These are phyloP conservation scores for Glaciozyma martinii DNA, from an alignment of 768 basidiomycete species.

Conservation along the genomic window DNA sequence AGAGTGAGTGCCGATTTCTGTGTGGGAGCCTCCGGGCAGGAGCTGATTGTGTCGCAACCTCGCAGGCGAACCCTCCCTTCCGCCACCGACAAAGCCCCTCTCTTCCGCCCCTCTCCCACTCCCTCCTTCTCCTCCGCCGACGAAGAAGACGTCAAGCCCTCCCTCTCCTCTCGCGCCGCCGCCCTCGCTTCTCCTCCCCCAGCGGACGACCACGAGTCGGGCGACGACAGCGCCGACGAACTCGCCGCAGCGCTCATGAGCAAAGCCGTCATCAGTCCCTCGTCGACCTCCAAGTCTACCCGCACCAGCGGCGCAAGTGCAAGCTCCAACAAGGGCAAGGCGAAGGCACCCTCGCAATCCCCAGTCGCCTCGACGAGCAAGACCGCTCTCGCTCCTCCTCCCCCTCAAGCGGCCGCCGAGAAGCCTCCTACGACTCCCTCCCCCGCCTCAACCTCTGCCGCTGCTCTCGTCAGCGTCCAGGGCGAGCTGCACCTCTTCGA, in stretches of 20 bases:
- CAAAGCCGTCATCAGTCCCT: slow-evolving; percentile 17
- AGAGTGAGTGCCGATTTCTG: slow-evolving; percentile 49
- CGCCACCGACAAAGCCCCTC: slow-evolving; percentile 18
- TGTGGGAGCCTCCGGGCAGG: no score
- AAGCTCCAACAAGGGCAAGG: slow-evolving; percentile 16
- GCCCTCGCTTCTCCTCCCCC: neutral
- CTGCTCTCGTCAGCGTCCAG: slow-evolving; percentile 20
- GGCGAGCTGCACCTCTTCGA: slow-evolving; percentile 45
- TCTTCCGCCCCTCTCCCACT: slow-evolving; percentile 22
- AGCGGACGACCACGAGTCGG: neutral
- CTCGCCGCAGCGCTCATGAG: slow-evolving; percentile 30
- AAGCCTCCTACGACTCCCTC: slow-evolving; percentile 21
- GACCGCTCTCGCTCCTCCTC: neutral
- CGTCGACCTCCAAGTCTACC: neutral
- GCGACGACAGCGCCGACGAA: slow-evolving; percentile 20
- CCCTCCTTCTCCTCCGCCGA: slow-evolving; percentile 12
- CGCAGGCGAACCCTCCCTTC: slow-evolving; percentile 13
- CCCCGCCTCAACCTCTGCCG: slow-evolving; percentile 31
- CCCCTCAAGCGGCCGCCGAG: neutral
- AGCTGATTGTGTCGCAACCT: slow-evolving; percentile 35
- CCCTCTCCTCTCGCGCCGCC: neutral
- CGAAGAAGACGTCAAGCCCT: neutral
- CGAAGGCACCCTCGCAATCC: neutral
- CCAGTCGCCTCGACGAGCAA: slow-evolving; percentile 1
- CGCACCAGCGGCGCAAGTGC: neutral